phyloP scores from a whole-genome alignment of 106 monocot species.

The Dendrobium officinale region DNA sequence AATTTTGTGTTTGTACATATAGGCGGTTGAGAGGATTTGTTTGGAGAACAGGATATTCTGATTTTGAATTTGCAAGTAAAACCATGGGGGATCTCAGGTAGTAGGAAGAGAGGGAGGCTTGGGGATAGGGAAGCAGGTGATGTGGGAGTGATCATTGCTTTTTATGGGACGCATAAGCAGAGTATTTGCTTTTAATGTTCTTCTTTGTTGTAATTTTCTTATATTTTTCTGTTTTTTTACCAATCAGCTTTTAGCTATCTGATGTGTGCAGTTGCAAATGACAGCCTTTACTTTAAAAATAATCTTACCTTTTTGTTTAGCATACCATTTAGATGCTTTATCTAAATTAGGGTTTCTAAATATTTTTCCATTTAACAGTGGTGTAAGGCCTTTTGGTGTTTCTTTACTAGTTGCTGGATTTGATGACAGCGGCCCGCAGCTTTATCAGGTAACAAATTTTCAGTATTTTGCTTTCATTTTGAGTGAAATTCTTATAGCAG shows the following conservation, averaged over 20 bases:
- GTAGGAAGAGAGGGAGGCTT: background rate
- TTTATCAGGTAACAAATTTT: conserved; percentile 62
- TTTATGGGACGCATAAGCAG: background rate
- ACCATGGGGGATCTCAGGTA: background rate
- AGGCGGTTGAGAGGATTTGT: background rate
- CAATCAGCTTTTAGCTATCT: background rate
- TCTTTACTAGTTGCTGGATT: conserved; percentile 92
- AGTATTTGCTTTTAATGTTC: background rate
- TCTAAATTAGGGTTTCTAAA: background rate
- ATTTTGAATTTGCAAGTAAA: background rate
- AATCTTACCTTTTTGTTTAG: background rate
- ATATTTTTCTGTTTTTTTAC: background rate
- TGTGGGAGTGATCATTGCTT: background rate
- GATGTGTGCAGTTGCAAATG: background rate
- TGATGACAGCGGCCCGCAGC: conserved; percentile 89
- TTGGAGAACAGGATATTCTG: background rate
- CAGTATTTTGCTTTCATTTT: conserved; percentile 1
- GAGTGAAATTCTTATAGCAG: background rate
- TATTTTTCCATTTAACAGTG: conserved; percentile 29
- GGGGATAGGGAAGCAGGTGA: background rate
- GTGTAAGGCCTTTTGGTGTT: conserved; percentile 96
- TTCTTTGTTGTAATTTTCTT: background rate
- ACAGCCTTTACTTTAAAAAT: background rate
- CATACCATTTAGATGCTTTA: background rate
- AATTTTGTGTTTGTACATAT: background rate